Evolutionary conservation across 116 monocot species (phyloP).

Genomic region (Posidonia oceanica): DNA sequence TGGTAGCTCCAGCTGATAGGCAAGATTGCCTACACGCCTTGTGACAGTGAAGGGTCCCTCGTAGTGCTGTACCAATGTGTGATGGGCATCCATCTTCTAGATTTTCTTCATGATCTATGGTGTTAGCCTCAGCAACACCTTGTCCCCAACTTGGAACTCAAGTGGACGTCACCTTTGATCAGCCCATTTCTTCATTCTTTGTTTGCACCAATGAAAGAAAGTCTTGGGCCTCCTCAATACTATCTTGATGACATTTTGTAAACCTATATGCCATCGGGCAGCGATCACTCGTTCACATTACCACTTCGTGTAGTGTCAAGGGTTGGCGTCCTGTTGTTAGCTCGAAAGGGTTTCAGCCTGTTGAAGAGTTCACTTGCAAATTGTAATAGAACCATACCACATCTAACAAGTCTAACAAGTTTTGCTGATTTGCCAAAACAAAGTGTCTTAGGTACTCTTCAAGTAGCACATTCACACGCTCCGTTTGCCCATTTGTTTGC

Average conservation of each 20-base stretch:
- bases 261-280: neutral
- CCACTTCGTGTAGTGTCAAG: neutral
- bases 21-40: neutral
- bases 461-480: neutral
- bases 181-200: neutral
- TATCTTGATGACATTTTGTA: neutral
- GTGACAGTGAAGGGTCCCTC: neutral
- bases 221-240: neutral
- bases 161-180: neutral
- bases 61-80: no score
- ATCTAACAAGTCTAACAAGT: neutral
- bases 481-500: constrained; percentile 1
- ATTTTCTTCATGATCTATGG: neutral
- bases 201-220: neutral
- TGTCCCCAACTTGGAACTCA: neutral
- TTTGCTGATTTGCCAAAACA: neutral
- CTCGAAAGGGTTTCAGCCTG: neutral
- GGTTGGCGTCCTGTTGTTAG: neutral
- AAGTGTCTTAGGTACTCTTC: neutral
- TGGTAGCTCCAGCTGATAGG: no score
- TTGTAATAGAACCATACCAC: constrained; percentile 1
- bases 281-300: neutral
- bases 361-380: neutral
- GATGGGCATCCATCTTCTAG: neutral
- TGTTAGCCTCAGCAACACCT: neutral